Evolutionary conservation across 257 asterid genomes (phyloP).

Genomic region (Nicotiana noctiflora): DNA sequence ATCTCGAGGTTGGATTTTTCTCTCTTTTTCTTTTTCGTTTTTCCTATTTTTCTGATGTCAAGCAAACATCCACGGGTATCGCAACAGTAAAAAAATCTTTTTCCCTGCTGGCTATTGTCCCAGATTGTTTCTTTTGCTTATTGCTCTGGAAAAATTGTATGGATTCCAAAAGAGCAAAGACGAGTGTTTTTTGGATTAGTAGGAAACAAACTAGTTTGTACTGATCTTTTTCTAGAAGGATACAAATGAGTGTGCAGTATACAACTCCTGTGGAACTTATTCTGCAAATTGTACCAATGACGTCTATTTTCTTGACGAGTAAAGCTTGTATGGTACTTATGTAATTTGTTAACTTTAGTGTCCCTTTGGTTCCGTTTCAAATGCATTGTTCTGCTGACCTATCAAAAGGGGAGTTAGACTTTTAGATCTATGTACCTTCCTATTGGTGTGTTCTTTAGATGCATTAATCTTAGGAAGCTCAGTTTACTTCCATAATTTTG

Average conservation of each 20-base stretch:
- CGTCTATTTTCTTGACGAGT: background rate
- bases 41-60: background rate
- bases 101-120: background rate
- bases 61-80: background rate
- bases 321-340: background rate
- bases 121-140: background rate
- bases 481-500: background rate
- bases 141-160: background rate
- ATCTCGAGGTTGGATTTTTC: conserved; percentile 67
- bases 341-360: background rate
- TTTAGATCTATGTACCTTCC: conserved; percentile 2
- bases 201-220: background rate
- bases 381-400: background rate
- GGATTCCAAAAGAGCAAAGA: background rate
- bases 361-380: background rate
- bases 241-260: background rate
- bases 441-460: background rate
- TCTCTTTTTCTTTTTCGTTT: background rate
- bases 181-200: background rate
- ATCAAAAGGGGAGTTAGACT: background rate
- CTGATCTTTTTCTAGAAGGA: background rate
- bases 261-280: background rate
- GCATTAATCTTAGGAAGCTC: background rate
- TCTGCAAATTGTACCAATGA: background rate
- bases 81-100: background rate